A percentile compares a stretch with the other conserved stretches of the same genome.
phyloP scores from a whole-genome alignment of 1,284 basidiomycete genomes.

The Ustilago crameri region DNA sequence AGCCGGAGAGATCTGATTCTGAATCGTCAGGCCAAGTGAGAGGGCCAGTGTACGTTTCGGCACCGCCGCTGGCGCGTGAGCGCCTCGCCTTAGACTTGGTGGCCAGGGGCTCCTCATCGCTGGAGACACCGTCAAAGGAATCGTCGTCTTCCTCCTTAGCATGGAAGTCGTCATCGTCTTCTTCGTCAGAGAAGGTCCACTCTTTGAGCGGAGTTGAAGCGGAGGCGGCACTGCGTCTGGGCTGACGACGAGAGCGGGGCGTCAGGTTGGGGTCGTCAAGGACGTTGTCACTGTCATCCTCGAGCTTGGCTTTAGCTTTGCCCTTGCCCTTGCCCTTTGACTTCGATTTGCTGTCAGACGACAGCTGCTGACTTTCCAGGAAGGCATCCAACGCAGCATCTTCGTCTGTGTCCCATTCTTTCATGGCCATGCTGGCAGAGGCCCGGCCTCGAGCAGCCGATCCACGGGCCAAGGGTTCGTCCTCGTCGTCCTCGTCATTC shows the following conservation, averaged over 20 bases:
- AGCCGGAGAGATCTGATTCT: conserved; percentile 23
- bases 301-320: conserved; percentile 19
- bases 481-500: background rate
- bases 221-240: conserved; percentile 29
- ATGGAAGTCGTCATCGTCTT: conserved; percentile 2
- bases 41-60: conserved; percentile 15
- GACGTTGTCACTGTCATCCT: conserved; percentile 39
- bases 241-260: conserved; percentile 32
- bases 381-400: conserved; percentile 26
- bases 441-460: conserved; percentile 9
- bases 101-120: conserved; percentile 36
- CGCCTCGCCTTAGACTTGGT: conserved; percentile 5
- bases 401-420: background rate
- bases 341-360: conserved; percentile 3
- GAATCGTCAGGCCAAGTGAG: conserved; percentile 27
- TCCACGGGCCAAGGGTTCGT: conserved; percentile 1
- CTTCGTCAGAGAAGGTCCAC: conserved; percentile 10
- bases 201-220: conserved; percentile 19
- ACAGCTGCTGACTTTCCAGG: conserved; percentile 12
- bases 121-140: conserved; percentile 19
- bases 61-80: background rate
- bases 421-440: conserved; percentile 7
- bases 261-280: conserved; percentile 20
- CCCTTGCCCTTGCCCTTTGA: conserved; percentile 41
- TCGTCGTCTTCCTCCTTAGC: conserved; percentile 9